Conservation (phyloP, 2,329 filamentous ascomycete genomes). For the Drechslerella coelobrocha region DNA sequence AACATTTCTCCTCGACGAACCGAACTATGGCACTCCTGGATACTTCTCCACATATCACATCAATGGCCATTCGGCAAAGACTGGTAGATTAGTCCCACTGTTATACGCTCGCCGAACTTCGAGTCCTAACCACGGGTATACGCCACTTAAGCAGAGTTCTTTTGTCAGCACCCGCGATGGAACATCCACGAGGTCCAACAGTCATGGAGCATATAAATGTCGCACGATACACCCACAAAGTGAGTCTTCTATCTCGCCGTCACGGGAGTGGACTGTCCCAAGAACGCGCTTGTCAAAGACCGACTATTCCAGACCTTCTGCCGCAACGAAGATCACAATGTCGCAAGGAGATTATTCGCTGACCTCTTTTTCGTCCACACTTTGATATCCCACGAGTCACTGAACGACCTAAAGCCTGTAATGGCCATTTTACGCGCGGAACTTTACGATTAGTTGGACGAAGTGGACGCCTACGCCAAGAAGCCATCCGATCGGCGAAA, state of each 20-base stretch:
- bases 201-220: slow-evolving; percentile 27
- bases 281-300: slow-evolving; percentile 19
- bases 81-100: background rate
- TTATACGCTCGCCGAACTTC: background rate
- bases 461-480: slow-evolving; percentile 22
- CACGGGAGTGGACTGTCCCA: slow-evolving; percentile 8
- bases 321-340: slow-evolving; percentile 8
- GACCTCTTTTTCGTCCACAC: slow-evolving; percentile 22
- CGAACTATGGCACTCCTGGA: slow-evolving; percentile 8
- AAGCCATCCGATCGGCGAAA: slow-evolving; percentile 17
- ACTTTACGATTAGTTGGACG: slow-evolving; percentile 20
- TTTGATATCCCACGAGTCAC: slow-evolving; percentile 22
- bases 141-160: slow-evolving; percentile 11
- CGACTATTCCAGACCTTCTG: slow-evolving; percentile 20
- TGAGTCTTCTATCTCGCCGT: slow-evolving; percentile 16
- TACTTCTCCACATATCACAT: slow-evolving; percentile 2
- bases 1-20: slow-evolving; percentile 10
- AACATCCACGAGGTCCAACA: slow-evolving; percentile 15
- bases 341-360: slow-evolving; percentile 2
- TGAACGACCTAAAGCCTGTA: slow-evolving; percentile 26
- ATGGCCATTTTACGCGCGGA: slow-evolving; percentile 16
- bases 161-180: slow-evolving; percentile 24
- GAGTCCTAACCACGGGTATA: slow-evolving; percentile 6
- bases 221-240: slow-evolving; percentile 7
- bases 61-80: background rate